Evolutionary conservation across 2,329 filamentous ascomycete genomes (phyloP).

Genomic region (Aureobasidium uvarum): DNA sequence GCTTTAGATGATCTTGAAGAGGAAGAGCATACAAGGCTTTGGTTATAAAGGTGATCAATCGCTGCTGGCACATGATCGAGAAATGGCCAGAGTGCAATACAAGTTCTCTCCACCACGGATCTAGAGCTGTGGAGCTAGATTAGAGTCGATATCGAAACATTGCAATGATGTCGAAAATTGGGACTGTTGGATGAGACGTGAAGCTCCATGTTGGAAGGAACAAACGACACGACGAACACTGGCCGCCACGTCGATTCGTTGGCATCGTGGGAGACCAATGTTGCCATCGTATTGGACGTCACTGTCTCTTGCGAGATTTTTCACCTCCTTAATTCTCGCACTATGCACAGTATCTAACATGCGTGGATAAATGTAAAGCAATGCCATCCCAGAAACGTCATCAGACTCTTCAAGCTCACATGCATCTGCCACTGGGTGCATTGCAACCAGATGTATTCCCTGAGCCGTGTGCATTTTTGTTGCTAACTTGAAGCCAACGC

Average conservation of each 20-base stretch:
- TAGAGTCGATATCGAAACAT: not conserved
- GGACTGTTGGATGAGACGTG: not conserved
- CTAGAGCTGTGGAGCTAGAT: not conserved
- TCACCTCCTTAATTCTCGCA: not conserved
- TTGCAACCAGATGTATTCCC: not conserved
- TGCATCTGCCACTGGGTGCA: not conserved
- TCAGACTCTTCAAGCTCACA: not conserved
- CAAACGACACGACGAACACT: not conserved
- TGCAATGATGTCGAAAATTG: not conserved
- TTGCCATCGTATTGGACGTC: not conserved
- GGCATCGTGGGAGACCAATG: not conserved
- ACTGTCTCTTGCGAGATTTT: slow-evolving; percentile 15
- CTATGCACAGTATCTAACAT: not conserved
- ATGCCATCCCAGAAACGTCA: too few species aligned
- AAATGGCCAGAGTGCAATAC: not conserved
- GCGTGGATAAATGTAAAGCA: too few species aligned
- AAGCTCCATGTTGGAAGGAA: not conserved
- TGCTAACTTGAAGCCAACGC: slow-evolving; percentile 11
- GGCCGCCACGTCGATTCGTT: not conserved
- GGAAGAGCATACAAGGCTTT: not conserved
- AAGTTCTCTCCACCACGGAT: not conserved
- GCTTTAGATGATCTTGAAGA: not conserved
- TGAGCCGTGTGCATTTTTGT: not conserved
- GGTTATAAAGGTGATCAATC: not conserved
- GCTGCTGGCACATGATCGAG: not conserved